A percentile compares a stretch with the other conserved stretches of the same genome.
Conservation (phyloP, 140 eudicot species). For the Bidens hawaiensis region DNA sequence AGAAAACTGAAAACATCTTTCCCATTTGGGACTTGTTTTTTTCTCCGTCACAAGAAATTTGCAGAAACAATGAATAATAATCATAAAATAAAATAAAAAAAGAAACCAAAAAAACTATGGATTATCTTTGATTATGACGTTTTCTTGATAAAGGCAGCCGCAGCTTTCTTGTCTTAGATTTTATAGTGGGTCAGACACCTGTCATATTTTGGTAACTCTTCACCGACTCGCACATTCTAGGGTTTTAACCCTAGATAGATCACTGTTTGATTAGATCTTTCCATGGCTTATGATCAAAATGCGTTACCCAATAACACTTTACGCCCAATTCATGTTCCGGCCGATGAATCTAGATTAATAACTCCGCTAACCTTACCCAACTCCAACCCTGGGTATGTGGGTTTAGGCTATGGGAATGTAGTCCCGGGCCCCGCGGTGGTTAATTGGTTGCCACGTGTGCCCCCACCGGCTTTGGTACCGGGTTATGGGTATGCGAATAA, state of each 20-base stretch:
- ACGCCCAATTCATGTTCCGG: slow-evolving; percentile 36
- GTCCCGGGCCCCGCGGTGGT: slow-evolving; percentile 47
- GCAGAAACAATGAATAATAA: neutral
- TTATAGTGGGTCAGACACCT: slow-evolving; percentile 24
- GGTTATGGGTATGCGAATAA: slow-evolving; percentile 24
- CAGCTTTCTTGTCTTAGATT: slow-evolving; percentile 22
- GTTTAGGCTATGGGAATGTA: slow-evolving; percentile 47
- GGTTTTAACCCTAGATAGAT: no score
- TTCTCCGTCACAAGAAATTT: slow-evolving; percentile 17
- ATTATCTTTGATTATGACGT: slow-evolving; percentile 21
- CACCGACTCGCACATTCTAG: slow-evolving; percentile 26
- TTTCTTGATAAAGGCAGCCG: slow-evolving; percentile 18
- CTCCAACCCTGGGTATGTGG: slow-evolving; percentile 38
- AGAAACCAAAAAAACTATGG: slow-evolving; percentile 21
- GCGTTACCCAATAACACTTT: slow-evolving; percentile 26
- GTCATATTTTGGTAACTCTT: slow-evolving; percentile 32
- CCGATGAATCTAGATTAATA: slow-evolving; percentile 31
- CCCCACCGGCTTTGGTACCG: slow-evolving; percentile 30
- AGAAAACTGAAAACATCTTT: neutral
- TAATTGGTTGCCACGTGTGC: slow-evolving; percentile 53
- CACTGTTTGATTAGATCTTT: slow-evolving; percentile 20
- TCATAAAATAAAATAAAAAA: neutral
- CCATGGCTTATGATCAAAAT: slow-evolving; percentile 44
- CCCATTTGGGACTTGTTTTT: slow-evolving; percentile 14
- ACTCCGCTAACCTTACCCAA: slow-evolving; percentile 24